These are phyloP conservation scores for Penicillium roqueforti DNA, from an alignment of 495 filamentous ascomycete species.

Conservation along the genomic window DNA sequence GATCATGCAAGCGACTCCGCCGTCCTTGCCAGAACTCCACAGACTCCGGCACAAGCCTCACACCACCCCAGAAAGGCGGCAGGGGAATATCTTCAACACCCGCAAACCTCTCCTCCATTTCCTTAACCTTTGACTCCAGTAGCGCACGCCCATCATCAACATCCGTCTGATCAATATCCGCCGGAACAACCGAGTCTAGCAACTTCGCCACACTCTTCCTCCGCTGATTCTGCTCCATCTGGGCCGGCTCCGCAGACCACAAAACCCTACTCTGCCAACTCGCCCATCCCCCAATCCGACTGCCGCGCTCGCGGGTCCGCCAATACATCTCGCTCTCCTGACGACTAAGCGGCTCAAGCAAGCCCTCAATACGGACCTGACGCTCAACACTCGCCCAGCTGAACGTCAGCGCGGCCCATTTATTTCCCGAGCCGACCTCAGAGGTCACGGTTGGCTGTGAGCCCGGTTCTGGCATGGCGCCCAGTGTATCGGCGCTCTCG, in stretches of 20 bases:
- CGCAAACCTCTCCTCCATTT: conserved; percentile 68
- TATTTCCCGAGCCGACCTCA: conserved; percentile 30
- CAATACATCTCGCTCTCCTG: conserved; percentile 87
- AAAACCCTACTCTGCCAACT: conserved; percentile 79
- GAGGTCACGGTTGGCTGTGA: neutral
- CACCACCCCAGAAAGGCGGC: conserved; percentile 90
- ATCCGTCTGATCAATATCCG: conserved; percentile 59
- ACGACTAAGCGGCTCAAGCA: conserved; percentile 57
- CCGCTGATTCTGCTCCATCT: conserved; percentile 24
- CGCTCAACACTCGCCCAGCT: conserved; percentile 67
- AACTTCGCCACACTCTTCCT: conserved; percentile 33
- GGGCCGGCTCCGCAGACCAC: conserved; percentile 33
- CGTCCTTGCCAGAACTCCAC: conserved; percentile 97
- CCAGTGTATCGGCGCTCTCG: neutral
- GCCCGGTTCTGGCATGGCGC: conserved; percentile 28
- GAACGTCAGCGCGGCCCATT: conserved; percentile 45
- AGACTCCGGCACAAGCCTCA: conserved; percentile 77
- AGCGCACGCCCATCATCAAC: conserved; percentile 58
- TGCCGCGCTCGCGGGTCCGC: conserved; percentile 73
- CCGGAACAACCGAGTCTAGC: conserved; percentile 26
- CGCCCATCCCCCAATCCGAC: conserved; percentile 88
- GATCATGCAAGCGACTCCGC: conserved; percentile 83
- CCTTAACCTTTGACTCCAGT: conserved; percentile 64
- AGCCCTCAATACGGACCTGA: conserved; percentile 81
- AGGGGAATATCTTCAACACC: conserved; percentile 75